Conservation (phyloP, 352 stramenopile genomes). For the Phytophthora boehmeriae region DNA sequence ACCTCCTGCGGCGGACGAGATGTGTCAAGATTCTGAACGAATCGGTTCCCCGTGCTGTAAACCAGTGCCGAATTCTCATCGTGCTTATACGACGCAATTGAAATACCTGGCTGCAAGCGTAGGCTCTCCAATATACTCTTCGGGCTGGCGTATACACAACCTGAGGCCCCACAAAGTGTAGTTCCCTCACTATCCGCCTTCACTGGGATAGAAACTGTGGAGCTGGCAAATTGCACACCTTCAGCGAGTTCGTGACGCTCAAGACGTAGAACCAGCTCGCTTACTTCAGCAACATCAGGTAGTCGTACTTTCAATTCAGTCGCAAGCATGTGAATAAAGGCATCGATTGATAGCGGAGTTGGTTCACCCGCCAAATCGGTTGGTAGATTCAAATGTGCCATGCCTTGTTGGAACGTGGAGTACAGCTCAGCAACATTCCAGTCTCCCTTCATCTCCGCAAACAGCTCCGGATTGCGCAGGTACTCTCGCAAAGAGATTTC, state of each 20-base stretch:
- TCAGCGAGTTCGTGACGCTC: constrained; percentile 16
- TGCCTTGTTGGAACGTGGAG: constrained; percentile 27
- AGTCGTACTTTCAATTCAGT: constrained; percentile 22
- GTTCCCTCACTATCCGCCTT: constrained; percentile 8
- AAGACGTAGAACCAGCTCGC: constrained; percentile 24
- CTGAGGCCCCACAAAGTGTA: constrained; percentile 22
- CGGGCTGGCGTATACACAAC: constrained; percentile 34
- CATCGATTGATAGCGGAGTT: constrained; percentile 17
- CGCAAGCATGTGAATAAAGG: constrained; percentile 19
- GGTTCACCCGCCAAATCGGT: neutral
- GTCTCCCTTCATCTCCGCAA: constrained; percentile 9
- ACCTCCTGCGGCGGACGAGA: constrained; percentile 28
- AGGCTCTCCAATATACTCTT: constrained; percentile 27
- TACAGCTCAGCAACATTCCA: constrained; percentile 27
- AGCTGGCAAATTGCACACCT: constrained; percentile 30
- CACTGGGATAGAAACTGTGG: constrained; percentile 30
- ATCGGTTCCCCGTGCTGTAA: constrained; percentile 30
- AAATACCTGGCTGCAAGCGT: constrained; percentile 21
- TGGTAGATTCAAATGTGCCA: constrained; percentile 10
- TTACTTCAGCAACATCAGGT: constrained; percentile 5
- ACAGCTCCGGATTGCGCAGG: constrained; percentile 18
- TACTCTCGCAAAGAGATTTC: constrained; percentile 32
- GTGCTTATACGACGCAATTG: constrained; percentile 22
- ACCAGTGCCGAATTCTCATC: constrained; percentile 29
- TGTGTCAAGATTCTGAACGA: constrained; percentile 7